Evolutionary conservation across 1,284 basidiomycete species (phyloP), one percentile per base, ranked within the genome.

Genomic region (Microbotryum scabiosae): DNA sequence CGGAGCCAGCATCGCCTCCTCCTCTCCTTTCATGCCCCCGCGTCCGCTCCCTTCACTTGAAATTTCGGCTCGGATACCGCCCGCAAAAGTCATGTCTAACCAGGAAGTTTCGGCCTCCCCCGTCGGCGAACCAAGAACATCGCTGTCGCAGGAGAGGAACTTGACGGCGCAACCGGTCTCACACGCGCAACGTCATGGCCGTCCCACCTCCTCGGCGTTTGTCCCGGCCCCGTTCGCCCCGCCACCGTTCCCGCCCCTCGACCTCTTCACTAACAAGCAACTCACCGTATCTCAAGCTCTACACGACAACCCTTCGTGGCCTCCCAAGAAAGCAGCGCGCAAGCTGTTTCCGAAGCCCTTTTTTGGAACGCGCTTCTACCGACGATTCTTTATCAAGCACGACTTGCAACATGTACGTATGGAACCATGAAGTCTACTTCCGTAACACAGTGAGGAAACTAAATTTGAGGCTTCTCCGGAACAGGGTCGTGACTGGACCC

Each of bases 341-440:
- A 56, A 54, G 57, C 51, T 73, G n/a, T 73, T 72, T 32, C 66
- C 70, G 26, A 69, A 68, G 51, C 71, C 71, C 2, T 69, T 54
- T 54, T 51, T 69, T 18, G 41, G 59, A 26, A 65, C 66, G 56
- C 52, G 71, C 5, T 51, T 71, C 26, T 62, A 68, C 55, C 60
- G 68, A 20, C 61, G 71, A 28, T 68, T 69, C 64, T 62, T 61
- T 56, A 72, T 73, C 64, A 73, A 73, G 59, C 65, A 65, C 30
- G 68, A 72, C 56, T 53, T 72, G 10, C 63, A 68, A 36, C 61
- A 69, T 48, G 69, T 68, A 25, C 62, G 66, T 53, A 41, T 18
- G 16, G 44, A 46, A 7, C 18, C 1, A 5, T 9, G 4, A 12
- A 25, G 36, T 4, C 25, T 1, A 5, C 16, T 20, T 21, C n/a